Evolutionary conservation across 805 yeast species (phyloP).

Genomic region (Cyberlindnera lachancei): DNA sequence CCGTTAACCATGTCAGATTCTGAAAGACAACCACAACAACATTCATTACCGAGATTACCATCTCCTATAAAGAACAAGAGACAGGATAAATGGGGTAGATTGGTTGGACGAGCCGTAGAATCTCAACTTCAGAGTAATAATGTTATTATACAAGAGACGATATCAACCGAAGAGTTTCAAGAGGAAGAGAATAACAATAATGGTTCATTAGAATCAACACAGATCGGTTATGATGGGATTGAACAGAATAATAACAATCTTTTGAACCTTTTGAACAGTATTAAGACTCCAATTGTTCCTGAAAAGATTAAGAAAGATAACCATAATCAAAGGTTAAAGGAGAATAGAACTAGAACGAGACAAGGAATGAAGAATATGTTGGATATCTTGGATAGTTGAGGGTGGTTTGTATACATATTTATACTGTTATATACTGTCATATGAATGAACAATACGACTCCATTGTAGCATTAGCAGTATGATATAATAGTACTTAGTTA

Average conservation of each 20-base stretch:
- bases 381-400: slow-evolving; percentile 20
- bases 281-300: not conserved
- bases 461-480: too few relatives aligned
- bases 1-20: slow-evolving; percentile 6
- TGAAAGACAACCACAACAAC: slow-evolving; percentile 4
- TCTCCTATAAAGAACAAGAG: slow-evolving; percentile 44
- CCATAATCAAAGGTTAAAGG: not conserved
- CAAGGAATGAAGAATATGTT: slow-evolving; percentile 14
- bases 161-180: not conserved
- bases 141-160: not conserved
- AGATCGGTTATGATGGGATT: slow-evolving; percentile 14
- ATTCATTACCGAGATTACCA: slow-evolving; percentile 34
- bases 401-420: too few relatives aligned
- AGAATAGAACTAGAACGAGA: slow-evolving; percentile 14
- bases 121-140: slow-evolving; percentile 25
- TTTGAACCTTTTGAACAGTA: slow-evolving; percentile 7
- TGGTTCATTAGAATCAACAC: slow-evolving; percentile 6
- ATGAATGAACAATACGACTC: too few relatives aligned
- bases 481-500: too few relatives aligned
- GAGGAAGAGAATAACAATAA: not conserved
- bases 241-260: slow-evolving; percentile 10
- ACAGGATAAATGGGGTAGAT: slow-evolving; percentile 32
- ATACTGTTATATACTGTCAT: too few relatives aligned
- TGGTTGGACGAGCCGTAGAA: slow-evolving; percentile 35
- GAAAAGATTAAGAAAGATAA: not conserved